phyloP scores from a whole-genome alignment of 495 filamentous ascomycete species.

The Penicillium soppii region DNA sequence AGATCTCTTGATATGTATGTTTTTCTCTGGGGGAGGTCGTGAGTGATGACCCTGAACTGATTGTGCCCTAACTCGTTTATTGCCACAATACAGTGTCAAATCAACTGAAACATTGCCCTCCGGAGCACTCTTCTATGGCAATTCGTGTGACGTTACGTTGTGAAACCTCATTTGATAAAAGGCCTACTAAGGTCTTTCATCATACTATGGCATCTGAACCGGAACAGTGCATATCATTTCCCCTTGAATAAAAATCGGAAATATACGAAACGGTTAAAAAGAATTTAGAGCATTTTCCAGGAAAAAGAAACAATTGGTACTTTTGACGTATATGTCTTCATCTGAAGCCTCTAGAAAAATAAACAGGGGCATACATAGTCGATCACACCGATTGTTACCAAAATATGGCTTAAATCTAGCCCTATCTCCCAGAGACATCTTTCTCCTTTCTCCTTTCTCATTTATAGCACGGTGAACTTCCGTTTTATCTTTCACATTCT shows the following conservation, averaged over 20 bases:
- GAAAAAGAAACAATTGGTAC: slow-evolving; percentile 10
- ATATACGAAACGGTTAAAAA: slow-evolving; percentile 6
- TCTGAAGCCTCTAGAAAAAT: neutral
- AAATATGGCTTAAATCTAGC: slow-evolving; percentile 31
- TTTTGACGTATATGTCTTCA: slow-evolving; percentile 2
- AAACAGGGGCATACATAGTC: slow-evolving; percentile 9
- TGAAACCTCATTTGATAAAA: slow-evolving; percentile 35
- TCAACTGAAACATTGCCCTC: slow-evolving; percentile 19
- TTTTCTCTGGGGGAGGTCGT: neutral
- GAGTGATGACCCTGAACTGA: slow-evolving; percentile 1
- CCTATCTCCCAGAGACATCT: slow-evolving; percentile 26
- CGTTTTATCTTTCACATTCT: neutral
- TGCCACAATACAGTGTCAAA: slow-evolving; percentile 1
- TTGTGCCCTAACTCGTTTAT: no score
- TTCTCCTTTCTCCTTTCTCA: slow-evolving; percentile 12
- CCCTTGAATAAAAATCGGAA: slow-evolving; percentile 19
- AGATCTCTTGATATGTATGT: no score
- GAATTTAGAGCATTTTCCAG: neutral
- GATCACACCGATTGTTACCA: slow-evolving; percentile 31
- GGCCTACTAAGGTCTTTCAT: slow-evolving; percentile 21
- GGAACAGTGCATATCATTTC: slow-evolving; percentile 32
- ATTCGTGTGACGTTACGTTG: slow-evolving; percentile 37
- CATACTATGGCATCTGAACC: slow-evolving; percentile 15
- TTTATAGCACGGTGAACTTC: neutral
- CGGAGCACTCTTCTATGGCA: slow-evolving; percentile 20